Conservation (phyloP, 805 yeast genomes). For the Yarrowia porcina region DNA sequence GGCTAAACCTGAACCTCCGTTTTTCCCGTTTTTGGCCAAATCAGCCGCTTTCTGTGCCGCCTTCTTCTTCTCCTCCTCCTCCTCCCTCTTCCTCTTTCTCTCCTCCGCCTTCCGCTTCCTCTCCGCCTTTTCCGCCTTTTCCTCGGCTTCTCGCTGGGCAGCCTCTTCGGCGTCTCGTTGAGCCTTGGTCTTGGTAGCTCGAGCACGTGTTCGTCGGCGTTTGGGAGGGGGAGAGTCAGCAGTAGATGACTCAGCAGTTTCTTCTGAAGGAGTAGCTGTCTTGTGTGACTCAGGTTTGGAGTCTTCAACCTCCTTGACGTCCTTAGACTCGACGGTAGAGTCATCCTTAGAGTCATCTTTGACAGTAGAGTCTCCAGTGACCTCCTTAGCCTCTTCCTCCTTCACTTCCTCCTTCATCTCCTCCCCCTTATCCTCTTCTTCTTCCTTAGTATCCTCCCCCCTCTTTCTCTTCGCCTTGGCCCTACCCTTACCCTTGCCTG, state of each 20-base stretch:
- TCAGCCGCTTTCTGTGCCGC: background rate
- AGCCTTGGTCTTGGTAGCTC: background rate
- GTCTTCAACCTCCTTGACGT: background rate
- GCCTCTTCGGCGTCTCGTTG: background rate
- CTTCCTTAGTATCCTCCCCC: no score
- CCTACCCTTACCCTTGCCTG: no score
- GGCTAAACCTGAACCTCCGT: background rate
- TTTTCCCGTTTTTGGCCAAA: background rate
- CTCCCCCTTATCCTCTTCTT: background rate
- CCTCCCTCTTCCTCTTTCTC: background rate
- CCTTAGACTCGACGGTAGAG: no score
- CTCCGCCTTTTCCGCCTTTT: background rate
- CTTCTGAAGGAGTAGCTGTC: background rate
- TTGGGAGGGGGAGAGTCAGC: background rate
- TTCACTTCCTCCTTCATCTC: background rate
- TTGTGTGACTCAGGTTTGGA: background rate
- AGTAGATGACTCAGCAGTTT: background rate
- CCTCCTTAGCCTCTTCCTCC: background rate
- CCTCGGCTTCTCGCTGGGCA: background rate
- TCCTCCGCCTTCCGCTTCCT: background rate
- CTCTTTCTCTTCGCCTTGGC: no score
- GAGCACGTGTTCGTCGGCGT: background rate
- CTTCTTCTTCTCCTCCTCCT: background rate
- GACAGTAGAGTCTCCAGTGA: no score
- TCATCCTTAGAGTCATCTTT: background rate